phyloP scores from a whole-genome alignment of 2,329 filamentous ascomycete species.

The Hypocreales sp. region DNA sequence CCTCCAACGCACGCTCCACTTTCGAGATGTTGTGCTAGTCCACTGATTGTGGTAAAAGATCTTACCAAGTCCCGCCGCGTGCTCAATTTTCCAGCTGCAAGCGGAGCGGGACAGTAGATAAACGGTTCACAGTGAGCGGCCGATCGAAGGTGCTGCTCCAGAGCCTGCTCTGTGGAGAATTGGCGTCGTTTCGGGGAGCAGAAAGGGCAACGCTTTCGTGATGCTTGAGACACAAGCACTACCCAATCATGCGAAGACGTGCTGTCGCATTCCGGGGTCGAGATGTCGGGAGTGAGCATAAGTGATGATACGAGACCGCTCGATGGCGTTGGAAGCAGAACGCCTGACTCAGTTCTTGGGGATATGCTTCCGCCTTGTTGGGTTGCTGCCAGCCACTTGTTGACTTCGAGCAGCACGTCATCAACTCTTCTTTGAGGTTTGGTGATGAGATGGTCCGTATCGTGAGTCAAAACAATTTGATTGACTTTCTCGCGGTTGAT shows the following conservation, averaged over 20 bases:
- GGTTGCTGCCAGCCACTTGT: neutral
- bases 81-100: neutral
- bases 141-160: neutral
- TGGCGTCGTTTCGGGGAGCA: neutral
- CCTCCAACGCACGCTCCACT: conserved; percentile 4
- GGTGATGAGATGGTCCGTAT: conserved; percentile 3
- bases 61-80: neutral
- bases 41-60: conserved; percentile 4
- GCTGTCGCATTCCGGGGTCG: neutral
- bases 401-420: neutral
- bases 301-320: too few species aligned
- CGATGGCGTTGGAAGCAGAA: neutral
- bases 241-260: neutral
- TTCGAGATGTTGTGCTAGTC: conserved; percentile 6
- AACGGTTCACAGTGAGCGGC: conserved; percentile 1
- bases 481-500: conserved; percentile 3
- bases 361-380: neutral
- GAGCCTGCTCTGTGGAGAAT: neutral
- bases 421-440: neutral
- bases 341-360: neutral
- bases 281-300: too few species aligned
- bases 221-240: neutral
- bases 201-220: conserved; percentile 1
- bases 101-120: neutral
- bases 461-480: conserved; percentile 2